These are phyloP conservation scores for Rhizomucor pusillus DNA, from an alignment of 371 early-diverging fungal species.

Conservation along the genomic window DNA sequence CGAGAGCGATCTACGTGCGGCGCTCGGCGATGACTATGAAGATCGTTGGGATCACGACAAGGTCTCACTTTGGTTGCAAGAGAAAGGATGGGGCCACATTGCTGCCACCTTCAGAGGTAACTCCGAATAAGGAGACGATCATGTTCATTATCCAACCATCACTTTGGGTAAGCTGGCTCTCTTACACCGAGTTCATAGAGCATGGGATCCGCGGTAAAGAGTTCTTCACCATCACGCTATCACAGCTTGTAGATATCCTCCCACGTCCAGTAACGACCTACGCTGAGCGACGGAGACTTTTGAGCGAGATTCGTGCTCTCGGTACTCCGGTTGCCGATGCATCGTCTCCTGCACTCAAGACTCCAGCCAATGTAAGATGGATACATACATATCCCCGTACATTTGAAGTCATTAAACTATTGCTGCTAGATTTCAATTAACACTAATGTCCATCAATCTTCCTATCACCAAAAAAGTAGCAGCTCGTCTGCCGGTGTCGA, in stretches of 20 bases:
- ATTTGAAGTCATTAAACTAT: neutral
- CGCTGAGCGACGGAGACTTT: conserved; percentile 46
- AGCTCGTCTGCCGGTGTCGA: conserved; percentile 1
- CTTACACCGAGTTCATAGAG: conserved; percentile 16
- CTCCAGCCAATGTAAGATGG: conserved; percentile 11
- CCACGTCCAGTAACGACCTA: conserved; percentile 45
- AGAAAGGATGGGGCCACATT: conserved; percentile 43
- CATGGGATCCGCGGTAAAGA: conserved; percentile 32
- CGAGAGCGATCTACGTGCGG: conserved; percentile 12
- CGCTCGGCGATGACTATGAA: conserved; percentile 22
- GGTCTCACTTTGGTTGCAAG: conserved; percentile 40
- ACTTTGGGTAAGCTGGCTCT: conserved; percentile 5
- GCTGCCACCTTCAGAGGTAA: conserved; percentile 42
- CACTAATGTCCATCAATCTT: conserved; percentile 17
- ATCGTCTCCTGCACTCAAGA: conserved; percentile 1
- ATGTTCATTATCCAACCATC: conserved; percentile 4
- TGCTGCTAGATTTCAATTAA: conserved; percentile 23
- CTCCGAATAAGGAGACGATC: conserved; percentile 1
- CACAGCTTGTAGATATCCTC: conserved; percentile 37
- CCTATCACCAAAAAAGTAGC: conserved; percentile 3
- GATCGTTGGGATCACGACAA: conserved; percentile 37
- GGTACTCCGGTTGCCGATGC: conserved; percentile 8
- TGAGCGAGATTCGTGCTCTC: conserved; percentile 42
- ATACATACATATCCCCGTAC: neutral
- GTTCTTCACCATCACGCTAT: conserved; percentile 40